These are phyloP conservation scores for Apophysomyces elegans DNA, from an alignment of 371 early-diverging fungal genomes.

Conservation along the genomic window DNA sequence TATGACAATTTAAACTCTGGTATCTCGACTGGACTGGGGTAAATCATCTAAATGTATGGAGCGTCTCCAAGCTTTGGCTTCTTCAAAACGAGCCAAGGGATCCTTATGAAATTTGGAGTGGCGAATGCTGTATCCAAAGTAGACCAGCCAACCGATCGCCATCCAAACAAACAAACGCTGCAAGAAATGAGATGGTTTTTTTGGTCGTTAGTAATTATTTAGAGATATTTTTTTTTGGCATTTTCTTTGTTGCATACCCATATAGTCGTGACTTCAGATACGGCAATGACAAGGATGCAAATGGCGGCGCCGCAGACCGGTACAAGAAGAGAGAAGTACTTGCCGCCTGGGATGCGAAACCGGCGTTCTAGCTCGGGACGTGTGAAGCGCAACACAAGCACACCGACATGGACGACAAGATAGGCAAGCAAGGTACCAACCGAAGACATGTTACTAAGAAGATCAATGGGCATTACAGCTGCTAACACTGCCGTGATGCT, in stretches of 20 bases:
- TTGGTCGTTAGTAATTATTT: not conserved
- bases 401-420: constrained; percentile 77
- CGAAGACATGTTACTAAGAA: constrained; percentile 81
- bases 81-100: constrained; percentile 32
- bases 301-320: constrained; percentile 62
- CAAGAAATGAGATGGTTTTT: too few species aligned
- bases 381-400: constrained; percentile 72
- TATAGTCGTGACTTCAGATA: constrained; percentile 61
- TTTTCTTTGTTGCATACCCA: constrained; percentile 18
- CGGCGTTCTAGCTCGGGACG: constrained; percentile 74
- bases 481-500: constrained; percentile 66
- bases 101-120: constrained; percentile 56
- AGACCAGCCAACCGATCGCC: constrained; percentile 70
- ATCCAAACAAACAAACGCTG: constrained; percentile 60
- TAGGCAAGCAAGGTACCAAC: constrained; percentile 85
- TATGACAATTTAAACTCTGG: not conserved
- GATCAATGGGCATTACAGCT: constrained; percentile 76
- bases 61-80: constrained; percentile 11
- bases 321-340: constrained; percentile 47
- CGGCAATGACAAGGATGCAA: constrained; percentile 59
- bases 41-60: not conserved
- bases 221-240: not conserved
- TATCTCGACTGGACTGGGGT: not conserved
- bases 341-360: constrained; percentile 76
- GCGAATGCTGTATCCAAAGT: constrained; percentile 64